phyloP scores from a whole-genome alignment of 257 asterid species.

The Lantana camara region DNA sequence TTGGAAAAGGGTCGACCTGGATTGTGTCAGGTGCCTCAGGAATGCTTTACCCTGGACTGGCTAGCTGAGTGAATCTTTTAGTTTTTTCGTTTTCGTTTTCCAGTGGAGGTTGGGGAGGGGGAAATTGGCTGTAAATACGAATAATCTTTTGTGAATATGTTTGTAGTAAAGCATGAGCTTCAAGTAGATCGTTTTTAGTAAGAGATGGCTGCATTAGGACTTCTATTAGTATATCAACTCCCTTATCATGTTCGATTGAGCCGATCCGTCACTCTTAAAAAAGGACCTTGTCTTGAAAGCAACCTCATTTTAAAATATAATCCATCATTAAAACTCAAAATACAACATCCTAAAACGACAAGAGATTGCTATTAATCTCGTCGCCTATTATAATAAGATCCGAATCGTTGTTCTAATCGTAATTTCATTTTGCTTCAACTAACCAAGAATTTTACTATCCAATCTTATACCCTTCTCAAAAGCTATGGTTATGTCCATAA shows the following conservation, averaged over 20 bases:
- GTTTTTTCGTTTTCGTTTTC: neutral
- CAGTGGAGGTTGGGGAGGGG: no score
- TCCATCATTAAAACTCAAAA: no score
- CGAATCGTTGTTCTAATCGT: no score
- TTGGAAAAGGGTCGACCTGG: conserved; percentile 55
- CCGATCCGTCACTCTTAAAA: neutral
- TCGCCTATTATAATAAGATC: no score
- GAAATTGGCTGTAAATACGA: conserved; percentile 5
- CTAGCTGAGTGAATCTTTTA: conserved; percentile 50
- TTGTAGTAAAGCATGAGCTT: neutral
- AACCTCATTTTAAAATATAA: no score
- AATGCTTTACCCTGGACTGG: conserved; percentile 81
- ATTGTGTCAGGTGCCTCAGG: conserved; percentile 69
- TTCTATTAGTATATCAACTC: neutral
- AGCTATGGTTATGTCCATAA: no score
- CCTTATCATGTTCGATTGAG: neutral
- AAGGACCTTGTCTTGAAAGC: no score
- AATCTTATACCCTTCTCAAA: no score
- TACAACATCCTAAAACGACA: no score
- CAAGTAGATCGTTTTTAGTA: neutral
- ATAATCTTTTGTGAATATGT: neutral
- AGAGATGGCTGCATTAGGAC: neutral
- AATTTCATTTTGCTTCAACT: no score
- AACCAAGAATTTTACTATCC: no score
- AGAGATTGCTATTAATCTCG: no score